Evolutionary conservation across 495 filamentous ascomycete species (phyloP).

Genomic region (Terfezia claveryi): DNA sequence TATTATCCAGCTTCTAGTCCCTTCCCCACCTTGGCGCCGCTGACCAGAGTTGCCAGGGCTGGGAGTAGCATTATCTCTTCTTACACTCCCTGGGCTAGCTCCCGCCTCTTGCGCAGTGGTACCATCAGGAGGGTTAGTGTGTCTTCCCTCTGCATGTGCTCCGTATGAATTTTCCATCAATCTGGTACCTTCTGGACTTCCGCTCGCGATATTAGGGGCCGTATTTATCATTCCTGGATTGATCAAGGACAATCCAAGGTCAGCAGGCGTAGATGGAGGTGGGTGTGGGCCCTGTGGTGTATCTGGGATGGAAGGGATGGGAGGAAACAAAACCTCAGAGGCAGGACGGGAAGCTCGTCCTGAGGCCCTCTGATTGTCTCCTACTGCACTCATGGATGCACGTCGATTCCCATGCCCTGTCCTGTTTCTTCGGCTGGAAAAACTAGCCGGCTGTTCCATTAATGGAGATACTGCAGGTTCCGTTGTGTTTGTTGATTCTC

Average conservation of each 20-base stretch:
- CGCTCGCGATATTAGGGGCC: too few species aligned
- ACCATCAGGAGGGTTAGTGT: too few species aligned
- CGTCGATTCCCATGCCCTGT: slow-evolving; percentile 29
- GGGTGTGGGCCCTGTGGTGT: neutral
- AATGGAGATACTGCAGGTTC: slow-evolving; percentile 33
- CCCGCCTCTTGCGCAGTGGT: too few species aligned
- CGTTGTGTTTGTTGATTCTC: slow-evolving; percentile 24
- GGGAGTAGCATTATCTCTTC: too few species aligned
- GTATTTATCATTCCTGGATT: neutral
- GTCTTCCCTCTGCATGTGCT: too few species aligned
- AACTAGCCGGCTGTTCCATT: slow-evolving; percentile 34
- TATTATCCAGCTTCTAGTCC: slow-evolving; percentile 48
- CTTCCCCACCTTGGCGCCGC: slow-evolving; percentile 5
- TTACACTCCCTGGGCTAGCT: too few species aligned
- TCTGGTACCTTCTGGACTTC: too few species aligned
- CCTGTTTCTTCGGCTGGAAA: slow-evolving; percentile 27
- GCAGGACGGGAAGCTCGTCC: neutral
- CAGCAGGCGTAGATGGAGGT: neutral
- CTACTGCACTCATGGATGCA: slow-evolving; percentile 27
- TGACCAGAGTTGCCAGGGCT: neutral
- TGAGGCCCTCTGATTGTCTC: neutral
- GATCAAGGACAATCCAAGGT: neutral
- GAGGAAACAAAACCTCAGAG: slow-evolving; percentile 18
- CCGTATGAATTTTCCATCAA: too few species aligned
- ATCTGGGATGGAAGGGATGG: neutral